These are phyloP conservation scores for Aspergillus japonicus DNA, from an alignment of 2,329 filamentous ascomycete genomes.

Conservation along the genomic window DNA sequence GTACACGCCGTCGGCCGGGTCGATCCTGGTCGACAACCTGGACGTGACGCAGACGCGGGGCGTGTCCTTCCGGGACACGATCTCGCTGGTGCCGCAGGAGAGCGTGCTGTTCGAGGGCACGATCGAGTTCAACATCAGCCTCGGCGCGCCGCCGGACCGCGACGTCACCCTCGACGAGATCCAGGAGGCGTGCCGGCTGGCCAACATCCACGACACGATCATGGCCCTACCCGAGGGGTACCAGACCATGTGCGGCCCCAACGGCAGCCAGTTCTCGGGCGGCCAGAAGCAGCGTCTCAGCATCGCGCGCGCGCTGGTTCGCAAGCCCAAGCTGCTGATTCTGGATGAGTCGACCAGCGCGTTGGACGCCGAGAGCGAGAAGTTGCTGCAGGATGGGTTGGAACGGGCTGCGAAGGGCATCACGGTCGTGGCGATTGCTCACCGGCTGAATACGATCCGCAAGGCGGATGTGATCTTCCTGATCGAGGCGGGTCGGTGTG, in stretches of 20 bases:
- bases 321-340: conserved; percentile 55
- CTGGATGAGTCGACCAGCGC: conserved; percentile 62
- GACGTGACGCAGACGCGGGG: conserved; percentile 45
- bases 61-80: conserved; percentile 44
- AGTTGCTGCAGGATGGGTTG: conserved; percentile 46
- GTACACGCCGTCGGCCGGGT: conserved; percentile 52
- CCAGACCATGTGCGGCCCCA: conserved; percentile 58
- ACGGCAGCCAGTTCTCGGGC: conserved; percentile 56
- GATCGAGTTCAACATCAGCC: conserved; percentile 48
- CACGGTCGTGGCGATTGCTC: conserved; percentile 44
- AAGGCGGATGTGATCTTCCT: conserved; percentile 78
- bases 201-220: conserved; percentile 71
- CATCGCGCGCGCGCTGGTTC: conserved; percentile 58
- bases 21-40: conserved; percentile 52
- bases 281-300: conserved; percentile 59
- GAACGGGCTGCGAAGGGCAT: conserved; percentile 33
- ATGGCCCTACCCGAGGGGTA: conserved; percentile 63
- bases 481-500: conserved; percentile 50
- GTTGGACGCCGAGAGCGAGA: conserved; percentile 55
- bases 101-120: conserved; percentile 50
- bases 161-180: conserved; percentile 61
- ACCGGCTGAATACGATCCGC: conserved; percentile 43
- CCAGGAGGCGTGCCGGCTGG: conserved; percentile 63
- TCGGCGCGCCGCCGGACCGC: conserved; percentile 52
- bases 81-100: conserved; percentile 50